Base-by-base conservation (phyloP, 192 early-diverging fungal species). In the Mortierella alpina region DNA sequence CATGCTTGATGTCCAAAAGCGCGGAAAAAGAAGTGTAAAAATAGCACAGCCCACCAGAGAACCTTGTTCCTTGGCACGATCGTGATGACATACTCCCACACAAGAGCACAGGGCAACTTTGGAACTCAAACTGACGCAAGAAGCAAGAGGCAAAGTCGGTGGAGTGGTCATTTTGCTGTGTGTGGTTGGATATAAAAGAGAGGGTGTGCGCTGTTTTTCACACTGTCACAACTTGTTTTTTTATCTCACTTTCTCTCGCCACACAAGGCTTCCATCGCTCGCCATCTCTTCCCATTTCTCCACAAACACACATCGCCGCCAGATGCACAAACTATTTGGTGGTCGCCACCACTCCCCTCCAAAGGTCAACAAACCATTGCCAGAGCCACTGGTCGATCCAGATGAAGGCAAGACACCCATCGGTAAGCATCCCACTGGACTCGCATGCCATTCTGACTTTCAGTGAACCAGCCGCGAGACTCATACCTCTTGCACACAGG, bases 321-420 rank as follows among this genome's bases (percentile, higher is more conserved):
- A 57, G 13, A 77, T 78, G 75, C 75, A 66, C 40, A 78, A 78
- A 69, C 63, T 78, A 13, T 78, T 78, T 44, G 64, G 66, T 31
- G 66, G 59, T 17, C 45, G 56, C 10, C 12, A 42, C 59, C 64
- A 63, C 57, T 18, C 64, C 14, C 63, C 63, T 1, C 11, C 48
- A 13, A 55, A 80, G 7, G 15, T 63, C 53, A 80, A 72, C 66
- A 80, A 72, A 44, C 77, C 77, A 7, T 48, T 80, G 18, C 77
- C 77, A 50, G 77, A 80, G 49, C 77, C 77, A 6, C 42, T 80
- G 40, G 70, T 80, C n/a, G 77, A 80, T 66, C 77, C 70, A 12
- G 77, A 80, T 46, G 77, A 80, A 60, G 77, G 77, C 45, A 80
- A 80, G 61, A 80, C 65, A 1, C 77, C 77, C 14, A 80, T 72